Base-by-base conservation (phyloP, 1,284 basidiomycete species). In the Singerocomus rubriflavus region DNA sequence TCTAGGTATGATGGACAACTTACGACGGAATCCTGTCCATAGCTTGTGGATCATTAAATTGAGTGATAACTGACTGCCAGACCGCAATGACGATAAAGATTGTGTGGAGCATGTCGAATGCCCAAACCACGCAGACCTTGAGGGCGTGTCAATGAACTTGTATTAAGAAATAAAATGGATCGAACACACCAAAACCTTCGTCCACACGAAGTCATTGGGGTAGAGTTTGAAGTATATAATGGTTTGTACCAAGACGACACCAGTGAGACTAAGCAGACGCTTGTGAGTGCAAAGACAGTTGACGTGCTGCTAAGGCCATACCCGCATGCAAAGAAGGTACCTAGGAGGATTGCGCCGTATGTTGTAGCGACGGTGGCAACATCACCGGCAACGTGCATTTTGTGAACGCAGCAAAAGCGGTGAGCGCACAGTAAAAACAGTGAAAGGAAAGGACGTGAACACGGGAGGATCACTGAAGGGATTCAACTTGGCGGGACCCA, bases 201-300 rank as follows among this genome's bases (percentile, higher is more conserved):
- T 62, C 40, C 54, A 46, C 3, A 41, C 17, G 14, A 45, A 52
- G 52, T 79, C 77, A 3, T 51, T 50, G 0, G 72, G 69, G 57
- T 77, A 78, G 27, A 70, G 57, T 53, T 72, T 77, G 55, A 68
- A 73, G 56, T 79, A 79, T 14, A 70, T 52, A 39, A 74, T 58
- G n/a, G 59, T 65, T 63, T 79, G 77, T 2, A 75, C 72, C 5
- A 70, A 65, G n/a, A 76, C 74, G 17, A 77, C 54, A 17, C 77
- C 77, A 9, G 74, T 73, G 44, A 78, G 69, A n/a, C 76, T 78
- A 21, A 21, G 21, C 4, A 44, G 7, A 25, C 5, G 4, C 13
- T 54, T 21, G 55, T 65, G 10, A 66, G 53, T 10, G 5, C 9
- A 9, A 35, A 12, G 11, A 26, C 6, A 4, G 1, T 2, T 4